phyloP scores from a whole-genome alignment of 352 stramenopile genomes.

The Pythium sp. region DNA sequence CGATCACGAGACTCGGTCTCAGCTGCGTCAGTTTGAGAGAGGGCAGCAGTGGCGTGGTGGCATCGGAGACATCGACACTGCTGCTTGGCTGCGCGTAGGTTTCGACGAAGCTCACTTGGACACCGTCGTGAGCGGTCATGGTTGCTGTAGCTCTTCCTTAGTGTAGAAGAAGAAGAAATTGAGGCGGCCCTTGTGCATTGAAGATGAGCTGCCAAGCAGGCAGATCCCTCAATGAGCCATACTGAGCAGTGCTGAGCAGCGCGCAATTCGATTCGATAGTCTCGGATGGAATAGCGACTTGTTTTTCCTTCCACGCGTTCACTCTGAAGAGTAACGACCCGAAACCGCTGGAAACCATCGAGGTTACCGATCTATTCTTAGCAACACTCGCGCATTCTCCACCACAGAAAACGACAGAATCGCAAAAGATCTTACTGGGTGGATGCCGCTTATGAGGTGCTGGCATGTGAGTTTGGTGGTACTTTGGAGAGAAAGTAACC shows the following conservation, averaged over 20 bases:
- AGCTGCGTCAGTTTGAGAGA: conserved; percentile 13
- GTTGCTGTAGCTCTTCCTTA: not conserved
- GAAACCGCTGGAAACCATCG: not conserved
- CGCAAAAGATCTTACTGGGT: not conserved
- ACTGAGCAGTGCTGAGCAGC: no score
- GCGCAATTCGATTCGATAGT: not conserved
- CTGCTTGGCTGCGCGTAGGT: conserved; percentile 28
- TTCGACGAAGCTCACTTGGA: conserved; percentile 29
- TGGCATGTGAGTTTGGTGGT: no score
- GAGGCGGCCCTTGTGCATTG: not conserved
- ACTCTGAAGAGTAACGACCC: not conserved
- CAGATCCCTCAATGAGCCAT: not conserved
- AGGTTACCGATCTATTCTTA: not conserved
- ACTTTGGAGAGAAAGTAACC: not conserved
- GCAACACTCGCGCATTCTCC: not conserved
- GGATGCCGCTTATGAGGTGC: no score
- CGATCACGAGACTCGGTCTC: conserved; percentile 29
- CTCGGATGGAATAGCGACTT: not conserved
- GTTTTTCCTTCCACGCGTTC: not conserved
- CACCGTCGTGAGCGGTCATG: conserved; percentile 10
- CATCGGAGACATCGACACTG: not conserved
- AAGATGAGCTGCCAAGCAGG: not conserved
- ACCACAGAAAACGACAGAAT: not conserved
- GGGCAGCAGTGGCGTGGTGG: not conserved
- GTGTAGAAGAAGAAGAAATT: no score